Evolutionary conservation across 306 rosid species (phyloP), one percentile per base, ranked within the genome.

Genomic region (Corylus avellana): DNA sequence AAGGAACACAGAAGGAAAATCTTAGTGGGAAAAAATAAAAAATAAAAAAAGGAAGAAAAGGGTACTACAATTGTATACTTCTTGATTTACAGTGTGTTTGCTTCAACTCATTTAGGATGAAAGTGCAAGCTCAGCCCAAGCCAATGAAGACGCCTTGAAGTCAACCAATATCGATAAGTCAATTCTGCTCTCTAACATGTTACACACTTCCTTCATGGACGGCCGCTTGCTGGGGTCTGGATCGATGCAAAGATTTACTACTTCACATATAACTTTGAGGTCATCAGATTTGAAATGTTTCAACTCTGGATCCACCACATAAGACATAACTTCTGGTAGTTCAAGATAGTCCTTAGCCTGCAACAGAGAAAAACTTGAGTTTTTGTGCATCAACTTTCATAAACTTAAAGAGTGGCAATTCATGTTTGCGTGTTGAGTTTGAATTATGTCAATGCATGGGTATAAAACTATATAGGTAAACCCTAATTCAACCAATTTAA

Each of bases 51-150:
- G 55, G 50, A 75, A 78, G 75, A 82, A 77, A 44, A 55, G 14
- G 57, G 80, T 84, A 89, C 62, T 72, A 76, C 75, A 74, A 68
- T 42, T 66, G 81, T 87, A 81, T 88, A 83, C 78, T 80, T 67
- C 87, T 42, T 89, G 85, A 82, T 90, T 71, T 85, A 89, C 91
- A 80, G 80, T 83, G 84, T 86, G 92, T 88, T 90, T 89, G 86
- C 85, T 88, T 76, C 59, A 63, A 77, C 81, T 82, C 57, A 48
- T 59, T 84, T 78, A 90, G 18, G 99, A 88, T 77, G 85, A 86
- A 78, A 96, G 98, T 44, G 93, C 98, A 83, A 93, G 97, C 73
- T 96, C 98, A 48, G 98, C 99, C 99, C 99, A 96, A 35, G 99
- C 99, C 85, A 96, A 72, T 78, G 97, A 91, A 75, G 99, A 91